These are phyloP conservation scores for Ensete glaucum DNA, from an alignment of 176 grass and related monocot species.

Conservation along the genomic window DNA sequence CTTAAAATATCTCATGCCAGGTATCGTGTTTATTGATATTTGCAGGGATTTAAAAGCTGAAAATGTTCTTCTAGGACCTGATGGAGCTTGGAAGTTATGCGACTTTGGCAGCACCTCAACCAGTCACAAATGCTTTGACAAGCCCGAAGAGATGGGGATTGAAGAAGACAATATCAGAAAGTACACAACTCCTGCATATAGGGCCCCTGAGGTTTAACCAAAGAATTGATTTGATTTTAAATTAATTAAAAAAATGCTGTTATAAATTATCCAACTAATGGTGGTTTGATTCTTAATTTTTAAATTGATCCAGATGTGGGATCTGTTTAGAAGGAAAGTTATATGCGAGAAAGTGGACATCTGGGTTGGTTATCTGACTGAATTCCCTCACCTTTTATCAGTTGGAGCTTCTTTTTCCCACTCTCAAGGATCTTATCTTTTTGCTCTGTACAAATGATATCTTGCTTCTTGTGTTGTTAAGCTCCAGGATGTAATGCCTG, in stretches of 20 bases:
- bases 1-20: background rate
- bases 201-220: conserved; percentile 80
- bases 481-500: too few relatives aligned
- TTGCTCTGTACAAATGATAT: too few relatives aligned
- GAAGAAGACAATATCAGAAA: conserved; percentile 99
- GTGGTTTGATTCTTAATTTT: conserved; percentile 21
- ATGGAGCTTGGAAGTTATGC: conserved; percentile 84
- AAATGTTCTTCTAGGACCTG: conserved; percentile 74
- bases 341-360: conserved; percentile 99
- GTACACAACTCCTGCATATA: conserved; percentile 91
- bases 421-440: background rate
- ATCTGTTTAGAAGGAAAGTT: conserved; percentile 85
- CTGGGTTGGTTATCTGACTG: conserved; percentile 48
- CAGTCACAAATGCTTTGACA: conserved; percentile 83
- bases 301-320: conserved; percentile 74
- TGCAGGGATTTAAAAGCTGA: conserved; percentile 94
- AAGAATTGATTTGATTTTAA: conserved; percentile 7
- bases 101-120: conserved; percentile 97
- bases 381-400: background rate
- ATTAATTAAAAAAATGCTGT: conserved; percentile 7
- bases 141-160: conserved; percentile 90
- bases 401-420: conserved; percentile 5
- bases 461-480: too few relatives aligned
- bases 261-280: conserved; percentile 25
- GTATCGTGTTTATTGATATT: background rate